A percentile compares a stretch with the other conserved stretches of the same genome.
Conservation (phyloP, 2,329 filamentous ascomycete genomes). For the Verruconis gallopava region DNA sequence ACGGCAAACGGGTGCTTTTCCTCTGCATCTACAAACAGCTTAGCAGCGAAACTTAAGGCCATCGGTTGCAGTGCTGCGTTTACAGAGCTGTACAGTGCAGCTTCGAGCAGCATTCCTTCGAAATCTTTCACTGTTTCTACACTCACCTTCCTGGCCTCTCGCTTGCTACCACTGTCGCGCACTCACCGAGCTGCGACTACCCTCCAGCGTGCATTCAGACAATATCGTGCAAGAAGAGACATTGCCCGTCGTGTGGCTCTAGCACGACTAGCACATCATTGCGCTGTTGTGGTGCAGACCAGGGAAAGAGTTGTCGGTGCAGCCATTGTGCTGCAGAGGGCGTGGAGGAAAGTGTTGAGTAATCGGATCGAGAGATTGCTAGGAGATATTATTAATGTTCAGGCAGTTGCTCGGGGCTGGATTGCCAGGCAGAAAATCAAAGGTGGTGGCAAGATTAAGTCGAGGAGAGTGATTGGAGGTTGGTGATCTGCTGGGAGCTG, state of each 20-base stretch:
- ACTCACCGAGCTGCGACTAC: slow-evolving; percentile 36
- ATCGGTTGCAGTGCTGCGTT: slow-evolving; percentile 33
- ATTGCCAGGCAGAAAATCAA: slow-evolving; percentile 15
- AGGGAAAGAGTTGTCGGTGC: slow-evolving; percentile 28
- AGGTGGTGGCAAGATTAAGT: slow-evolving; percentile 19
- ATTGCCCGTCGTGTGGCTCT: slow-evolving; percentile 24
- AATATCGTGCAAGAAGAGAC: slow-evolving; percentile 18
- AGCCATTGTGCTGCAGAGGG: slow-evolving; percentile 30
- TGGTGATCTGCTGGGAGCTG: no score
- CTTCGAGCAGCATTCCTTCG: slow-evolving; percentile 32
- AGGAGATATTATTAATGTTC: slow-evolving; percentile 27
- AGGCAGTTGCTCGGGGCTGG: slow-evolving; percentile 31
- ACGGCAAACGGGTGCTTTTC: no score
- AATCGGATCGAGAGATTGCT: slow-evolving; percentile 23
- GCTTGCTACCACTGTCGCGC: slow-evolving; percentile 39
- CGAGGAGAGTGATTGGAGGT: slow-evolving; percentile 23
- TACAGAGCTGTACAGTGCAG: slow-evolving; percentile 14
- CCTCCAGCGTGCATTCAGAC: slow-evolving; percentile 41
- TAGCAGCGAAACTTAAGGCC: slow-evolving; percentile 26
- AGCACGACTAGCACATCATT: slow-evolving; percentile 32
- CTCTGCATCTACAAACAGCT: slow-evolving; percentile 10
- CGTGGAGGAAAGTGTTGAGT: slow-evolving; percentile 29
- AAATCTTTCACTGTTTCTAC: slow-evolving; percentile 42
- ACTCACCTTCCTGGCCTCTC: slow-evolving; percentile 46
- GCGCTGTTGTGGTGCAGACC: slow-evolving; percentile 33